Evolutionary conservation across 2,329 filamentous ascomycete genomes (phyloP), one percentile per base, ranked within the genome.

Genomic region (Fusarium sororula): DNA sequence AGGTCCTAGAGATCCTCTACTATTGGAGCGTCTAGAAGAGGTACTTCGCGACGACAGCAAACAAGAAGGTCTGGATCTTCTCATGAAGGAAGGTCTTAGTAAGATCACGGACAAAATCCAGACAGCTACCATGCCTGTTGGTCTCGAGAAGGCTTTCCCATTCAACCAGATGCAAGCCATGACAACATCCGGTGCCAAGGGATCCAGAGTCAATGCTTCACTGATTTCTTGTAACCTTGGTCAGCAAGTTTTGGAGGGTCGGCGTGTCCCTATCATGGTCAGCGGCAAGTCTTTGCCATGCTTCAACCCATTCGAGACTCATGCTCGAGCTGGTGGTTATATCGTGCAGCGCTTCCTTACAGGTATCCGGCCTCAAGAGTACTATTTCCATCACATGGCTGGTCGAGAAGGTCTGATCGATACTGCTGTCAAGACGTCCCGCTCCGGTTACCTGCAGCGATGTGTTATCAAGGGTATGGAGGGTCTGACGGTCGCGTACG

Each of bases 401-500:
- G 97, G 97, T 78, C 91, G 96, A 85, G 97, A 99, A 88, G 96
- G 96, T 87, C 87, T 99, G 75, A 99, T 99, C 80, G 96, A 99
- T 88, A 99, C 96, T 26, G 96, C 96, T 73, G 96, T 99, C 82
- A 99, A 99, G 85, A 99, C 96, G 4, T 97, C 96, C 15, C 92
- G 96, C 80, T 98, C 96, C 35, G 97, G 96, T 69, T 99, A 99
- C 81, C 87, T 99, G 58, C 96, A 99, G 82, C 90, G 97, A 80
- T 99, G 96, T 88, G 88, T 99, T 72, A 97, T 99, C 85, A 99
- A 99, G 85, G 96, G 96, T 70, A 97, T 99, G 93, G 96, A 99
- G 83, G 96, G 96, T 8, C 87, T 98, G 48, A 93, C 91, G 78
- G 95, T 97, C 5, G 91, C 95, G 70, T 98, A 99, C 81, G 96